Conservation (phyloP, 352 stramenopile species). For the Aphanomyces euteiches region DNA sequence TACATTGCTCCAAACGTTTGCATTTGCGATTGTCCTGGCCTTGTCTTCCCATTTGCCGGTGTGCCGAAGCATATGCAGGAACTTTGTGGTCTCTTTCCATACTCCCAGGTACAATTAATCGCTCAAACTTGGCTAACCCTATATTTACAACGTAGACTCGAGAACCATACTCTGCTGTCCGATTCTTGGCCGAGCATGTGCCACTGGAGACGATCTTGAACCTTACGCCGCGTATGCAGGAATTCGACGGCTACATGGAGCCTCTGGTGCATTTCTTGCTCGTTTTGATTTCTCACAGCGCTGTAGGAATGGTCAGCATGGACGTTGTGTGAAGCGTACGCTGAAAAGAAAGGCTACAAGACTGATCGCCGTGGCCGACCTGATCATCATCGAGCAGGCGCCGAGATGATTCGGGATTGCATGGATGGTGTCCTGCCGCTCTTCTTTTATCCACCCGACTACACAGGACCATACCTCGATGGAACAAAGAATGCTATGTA, state of each 20-base stretch:
- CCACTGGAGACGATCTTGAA: conserved; percentile 64
- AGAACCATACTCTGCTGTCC: conserved; percentile 83
- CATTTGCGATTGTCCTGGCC: conserved; percentile 81
- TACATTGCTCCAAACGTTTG: conserved; percentile 78
- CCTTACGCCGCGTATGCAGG: conserved; percentile 63
- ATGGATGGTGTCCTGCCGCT: conserved; percentile 78
- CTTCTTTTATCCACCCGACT: conserved; percentile 75
- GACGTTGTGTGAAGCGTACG: conserved; percentile 32
- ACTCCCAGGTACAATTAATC: conserved; percentile 50
- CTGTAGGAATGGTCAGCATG: conserved; percentile 34
- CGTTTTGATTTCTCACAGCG: background rate
- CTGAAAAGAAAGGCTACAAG: conserved; percentile 32
- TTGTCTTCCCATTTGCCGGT: conserved; percentile 79
- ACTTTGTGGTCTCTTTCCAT: conserved; percentile 76
- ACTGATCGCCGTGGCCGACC: conserved; percentile 67
- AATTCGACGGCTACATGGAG: conserved; percentile 74
- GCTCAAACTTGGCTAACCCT: background rate
- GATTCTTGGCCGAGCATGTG: conserved; percentile 77
- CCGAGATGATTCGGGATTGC: conserved; percentile 75
- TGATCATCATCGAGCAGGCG: conserved; percentile 74
- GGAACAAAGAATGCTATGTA: conserved; percentile 4
- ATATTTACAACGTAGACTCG: conserved; percentile 52
- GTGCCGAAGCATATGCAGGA: conserved; percentile 82
- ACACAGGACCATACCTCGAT: conserved; percentile 41
- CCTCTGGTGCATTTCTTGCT: conserved; percentile 45